Percentiles rank a stretch among this genome's conserved stretches.
These are phyloP conservation scores for Aspergillus udagawae DNA, from an alignment of 2,329 filamentous ascomycete species.

Conservation along the genomic window DNA sequence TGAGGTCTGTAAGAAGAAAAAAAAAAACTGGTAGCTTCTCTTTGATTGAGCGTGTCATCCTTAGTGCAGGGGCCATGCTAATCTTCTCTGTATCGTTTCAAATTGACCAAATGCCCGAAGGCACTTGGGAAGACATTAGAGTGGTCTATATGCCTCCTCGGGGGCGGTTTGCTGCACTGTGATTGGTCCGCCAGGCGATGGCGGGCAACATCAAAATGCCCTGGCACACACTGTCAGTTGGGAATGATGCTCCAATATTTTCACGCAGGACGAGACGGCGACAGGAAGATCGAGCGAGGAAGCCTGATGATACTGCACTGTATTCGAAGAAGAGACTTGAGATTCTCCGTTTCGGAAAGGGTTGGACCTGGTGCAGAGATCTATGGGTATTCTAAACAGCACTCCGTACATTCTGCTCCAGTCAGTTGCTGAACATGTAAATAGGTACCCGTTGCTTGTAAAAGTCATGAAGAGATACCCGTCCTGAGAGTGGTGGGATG, in stretches of 20 bases:
- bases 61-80: conserved; percentile 86
- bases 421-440: too few relatives aligned
- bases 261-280: not conserved
- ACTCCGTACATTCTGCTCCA: not conserved
- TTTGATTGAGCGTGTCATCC: conserved; percentile 89
- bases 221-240: not conserved
- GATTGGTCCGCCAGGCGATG: not conserved
- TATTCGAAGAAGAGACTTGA: not conserved
- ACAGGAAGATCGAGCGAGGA: not conserved
- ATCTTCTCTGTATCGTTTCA: conserved; percentile 72
- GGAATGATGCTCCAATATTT: not conserved
- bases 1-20: conserved; percentile 8
- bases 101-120: conserved; percentile 60
- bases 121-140: conserved; percentile 17
- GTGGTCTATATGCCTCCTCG: conserved; percentile 16
- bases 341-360: not conserved
- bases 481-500: not conserved
- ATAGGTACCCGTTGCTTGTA: too few relatives aligned
- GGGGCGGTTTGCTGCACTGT: rapidly evolving
- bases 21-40: conserved; percentile 71
- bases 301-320: not conserved
- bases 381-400: not conserved
- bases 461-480: too few relatives aligned
- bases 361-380: not conserved
- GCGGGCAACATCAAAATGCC: not conserved